phyloP scores from a whole-genome alignment of 805 yeast genomes.

The Myxozyma sirexii region DNA sequence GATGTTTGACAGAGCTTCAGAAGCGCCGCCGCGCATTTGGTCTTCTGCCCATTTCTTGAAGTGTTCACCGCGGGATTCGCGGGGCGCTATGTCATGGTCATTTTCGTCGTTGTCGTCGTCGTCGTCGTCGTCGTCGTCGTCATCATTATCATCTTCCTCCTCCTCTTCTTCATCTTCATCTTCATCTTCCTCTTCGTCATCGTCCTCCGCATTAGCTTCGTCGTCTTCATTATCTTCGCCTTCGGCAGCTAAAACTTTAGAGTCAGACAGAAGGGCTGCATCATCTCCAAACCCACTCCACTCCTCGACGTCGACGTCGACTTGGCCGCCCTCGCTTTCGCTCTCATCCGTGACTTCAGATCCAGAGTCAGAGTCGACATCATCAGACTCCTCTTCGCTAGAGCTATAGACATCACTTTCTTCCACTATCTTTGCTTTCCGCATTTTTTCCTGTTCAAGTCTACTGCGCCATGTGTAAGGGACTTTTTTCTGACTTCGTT shows the following conservation, averaged over 20 bases:
- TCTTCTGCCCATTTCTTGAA: constrained; percentile 90
- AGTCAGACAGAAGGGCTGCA: too few relatives aligned
- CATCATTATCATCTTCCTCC: constrained; percentile 36
- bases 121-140: constrained; percentile 18
- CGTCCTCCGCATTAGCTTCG: constrained; percentile 22
- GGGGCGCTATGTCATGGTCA: constrained; percentile 45
- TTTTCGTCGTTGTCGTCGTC: constrained; percentile 26
- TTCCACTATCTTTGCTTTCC: constrained; percentile 49
- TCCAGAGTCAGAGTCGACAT: constrained; percentile 31
- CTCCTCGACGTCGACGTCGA: constrained; percentile 37
- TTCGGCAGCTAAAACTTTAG: constrained; percentile 12
- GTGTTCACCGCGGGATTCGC: constrained; percentile 54
- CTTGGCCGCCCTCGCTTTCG: constrained; percentile 42
- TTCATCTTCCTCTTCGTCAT: constrained; percentile 38
- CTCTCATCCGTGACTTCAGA: constrained; percentile 43
- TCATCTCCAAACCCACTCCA: constrained; percentile 38
- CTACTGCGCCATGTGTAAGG: constrained; percentile 75
- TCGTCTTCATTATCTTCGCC: too few relatives aligned
- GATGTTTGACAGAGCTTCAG: constrained; percentile 49
- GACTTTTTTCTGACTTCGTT: constrained; percentile 46
- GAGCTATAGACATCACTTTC: constrained; percentile 56
- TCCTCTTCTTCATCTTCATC: constrained; percentile 46
- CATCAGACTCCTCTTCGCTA: constrained; percentile 43
- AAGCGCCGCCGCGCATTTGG: constrained; percentile 68
- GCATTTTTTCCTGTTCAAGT: constrained; percentile 52